These are phyloP conservation scores for Leishmania tarentolae DNA, from an alignment of 208 protist genomes.

Conservation along the genomic window DNA sequence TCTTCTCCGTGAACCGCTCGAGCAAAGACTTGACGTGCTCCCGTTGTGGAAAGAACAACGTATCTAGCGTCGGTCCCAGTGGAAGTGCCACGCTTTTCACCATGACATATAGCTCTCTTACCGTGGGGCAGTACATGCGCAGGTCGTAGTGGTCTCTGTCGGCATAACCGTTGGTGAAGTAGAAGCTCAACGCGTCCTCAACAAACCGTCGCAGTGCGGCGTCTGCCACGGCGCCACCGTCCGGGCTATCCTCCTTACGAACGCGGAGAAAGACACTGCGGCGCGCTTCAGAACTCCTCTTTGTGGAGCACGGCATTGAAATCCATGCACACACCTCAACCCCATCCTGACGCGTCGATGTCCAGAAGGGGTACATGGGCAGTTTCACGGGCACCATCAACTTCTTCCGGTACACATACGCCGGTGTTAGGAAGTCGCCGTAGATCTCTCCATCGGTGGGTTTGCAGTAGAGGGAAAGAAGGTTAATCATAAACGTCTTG, in stretches of 20 bases:
- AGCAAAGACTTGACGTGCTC: conserved; percentile 16
- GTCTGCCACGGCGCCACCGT: conserved; percentile 14
- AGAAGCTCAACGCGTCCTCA: conserved; percentile 24
- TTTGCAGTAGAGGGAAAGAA: conserved; percentile 22
- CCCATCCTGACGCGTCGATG: conserved; percentile 11
- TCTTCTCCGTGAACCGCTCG: conserved; percentile 18
- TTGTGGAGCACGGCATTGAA: conserved; percentile 1
- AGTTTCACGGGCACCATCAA: conserved; percentile 32
- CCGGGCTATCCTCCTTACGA: background rate
- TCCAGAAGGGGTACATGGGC: conserved; percentile 33
- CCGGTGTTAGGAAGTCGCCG: background rate
- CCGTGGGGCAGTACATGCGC: conserved; percentile 13
- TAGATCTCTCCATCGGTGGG: background rate
- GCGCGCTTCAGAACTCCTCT: background rate
- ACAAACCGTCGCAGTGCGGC: conserved; percentile 26
- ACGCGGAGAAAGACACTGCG: conserved; percentile 26
- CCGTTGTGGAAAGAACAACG: conserved; percentile 20
- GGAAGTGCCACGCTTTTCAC: conserved; percentile 15
- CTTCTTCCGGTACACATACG: conserved; percentile 4
- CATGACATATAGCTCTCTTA: background rate
- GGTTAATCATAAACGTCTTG: conserved; percentile 25
- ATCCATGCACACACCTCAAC: conserved; percentile 35
- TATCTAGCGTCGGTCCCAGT: conserved; percentile 25
- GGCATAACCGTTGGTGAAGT: conserved; percentile 23
- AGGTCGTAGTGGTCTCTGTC: conserved; percentile 9